phyloP scores from a whole-genome alignment of 31 red algal species.

The Asparagopsis taxiformis region DNA sequence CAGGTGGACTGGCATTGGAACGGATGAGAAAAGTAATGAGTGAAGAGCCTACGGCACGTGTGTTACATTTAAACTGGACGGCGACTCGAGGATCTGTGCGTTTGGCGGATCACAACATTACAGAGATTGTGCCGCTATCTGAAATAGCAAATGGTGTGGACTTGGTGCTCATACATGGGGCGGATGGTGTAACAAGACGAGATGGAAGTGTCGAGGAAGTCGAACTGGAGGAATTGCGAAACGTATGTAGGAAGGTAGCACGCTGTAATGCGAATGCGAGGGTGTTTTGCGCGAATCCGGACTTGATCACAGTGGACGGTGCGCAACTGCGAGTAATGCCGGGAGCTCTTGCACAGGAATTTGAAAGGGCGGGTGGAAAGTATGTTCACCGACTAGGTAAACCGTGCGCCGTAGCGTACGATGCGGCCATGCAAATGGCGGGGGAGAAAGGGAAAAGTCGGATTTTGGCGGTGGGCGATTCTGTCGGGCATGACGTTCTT shows the following conservation, averaged over 20 bases:
- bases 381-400: conserved; percentile 70
- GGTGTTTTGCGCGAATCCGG: conserved; percentile 88
- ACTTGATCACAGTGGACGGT: conserved; percentile 90
- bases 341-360: conserved; percentile 67
- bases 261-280: conserved; percentile 19
- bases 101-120: conserved; percentile 24
- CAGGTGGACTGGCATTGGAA: conserved; percentile 60
- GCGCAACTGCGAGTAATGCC: conserved; percentile 67
- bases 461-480: conserved; percentile 77
- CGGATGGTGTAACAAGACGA: conserved; percentile 53
- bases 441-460: conserved; percentile 13
- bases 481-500: conserved; percentile 74
- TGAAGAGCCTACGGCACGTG: conserved; percentile 21
- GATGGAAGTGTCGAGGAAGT: conserved; percentile 41
- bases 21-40: conserved; percentile 21
- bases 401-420: conserved; percentile 58
- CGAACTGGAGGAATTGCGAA: conserved; percentile 17
- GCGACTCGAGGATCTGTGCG: conserved; percentile 34
- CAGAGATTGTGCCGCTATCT: background rate
- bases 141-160: conserved; percentile 31
- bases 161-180: conserved; percentile 78
- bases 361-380: conserved; percentile 58
- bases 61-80: conserved; percentile 83
- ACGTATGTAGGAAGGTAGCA: conserved; percentile 18
- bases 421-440: conserved; percentile 33